A percentile compares a stretch with the other conserved stretches of the same genome.
phyloP scores from a whole-genome alignment of 176 grass and related monocot species.

The Carex kokanica region DNA sequence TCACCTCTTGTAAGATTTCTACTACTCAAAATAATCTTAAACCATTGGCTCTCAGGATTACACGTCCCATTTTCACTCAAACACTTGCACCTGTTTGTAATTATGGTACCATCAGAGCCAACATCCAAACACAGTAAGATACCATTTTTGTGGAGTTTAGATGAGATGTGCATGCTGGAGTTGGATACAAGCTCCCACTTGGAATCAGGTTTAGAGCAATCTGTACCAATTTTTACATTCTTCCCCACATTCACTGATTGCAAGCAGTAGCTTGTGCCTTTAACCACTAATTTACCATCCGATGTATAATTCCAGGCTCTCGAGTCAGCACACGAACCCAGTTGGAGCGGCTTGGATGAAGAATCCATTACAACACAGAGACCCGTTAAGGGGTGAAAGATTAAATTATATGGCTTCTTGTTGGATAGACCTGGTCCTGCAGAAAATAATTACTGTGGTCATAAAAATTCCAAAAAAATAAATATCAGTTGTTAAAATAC shows the following conservation, averaged over 20 bases:
- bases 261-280: conserved; percentile 57
- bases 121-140: conserved; percentile 68
- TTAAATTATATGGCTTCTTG: conserved; percentile 44
- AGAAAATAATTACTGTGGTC: conserved; percentile 12
- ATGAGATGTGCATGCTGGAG: conserved; percentile 72
- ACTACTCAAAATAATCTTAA: conserved; percentile 65
- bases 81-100: conserved; percentile 71
- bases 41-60: conserved; percentile 85
- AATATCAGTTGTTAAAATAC: background rate
- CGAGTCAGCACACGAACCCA: conserved; percentile 58
- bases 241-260: conserved; percentile 37
- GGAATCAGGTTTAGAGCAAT: conserved; percentile 52
- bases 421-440: conserved; percentile 70
- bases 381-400: conserved; percentile 79
- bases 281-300: conserved; percentile 37
- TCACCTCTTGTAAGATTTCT: conserved; percentile 29
- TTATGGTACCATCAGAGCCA: conserved; percentile 37
- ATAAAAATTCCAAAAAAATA: background rate
- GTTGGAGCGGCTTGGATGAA: conserved; percentile 40
- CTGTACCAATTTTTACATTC: conserved; percentile 38
- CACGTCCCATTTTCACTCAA: conserved; percentile 47
- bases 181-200: conserved; percentile 69
- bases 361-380: conserved; percentile 57
- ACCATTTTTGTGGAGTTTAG: conserved; percentile 48
- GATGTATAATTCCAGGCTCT: conserved; percentile 74